These are phyloP conservation scores for Termitomyces sp. DNA, from an alignment of 768 basidiomycete genomes.

Conservation along the genomic window DNA sequence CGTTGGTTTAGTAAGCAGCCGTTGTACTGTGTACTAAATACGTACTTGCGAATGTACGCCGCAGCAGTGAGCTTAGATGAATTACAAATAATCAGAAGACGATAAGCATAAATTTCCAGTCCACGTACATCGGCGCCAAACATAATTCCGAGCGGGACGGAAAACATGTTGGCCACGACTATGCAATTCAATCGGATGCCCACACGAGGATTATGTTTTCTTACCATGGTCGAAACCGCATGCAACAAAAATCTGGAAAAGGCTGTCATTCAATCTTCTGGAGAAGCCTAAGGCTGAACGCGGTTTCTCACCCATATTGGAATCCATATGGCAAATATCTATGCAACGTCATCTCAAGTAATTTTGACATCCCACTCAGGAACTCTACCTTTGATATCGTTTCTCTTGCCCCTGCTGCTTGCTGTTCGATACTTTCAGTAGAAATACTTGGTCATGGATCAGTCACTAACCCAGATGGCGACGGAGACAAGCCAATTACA, in stretches of 20 bases:
- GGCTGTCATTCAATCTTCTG: not conserved
- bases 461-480: conserved; percentile 59
- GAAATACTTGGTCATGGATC: not conserved
- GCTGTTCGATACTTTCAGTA: conserved; percentile 31
- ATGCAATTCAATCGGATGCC: not conserved
- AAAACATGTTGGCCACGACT: conserved; percentile 66
- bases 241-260: conserved; percentile 57
- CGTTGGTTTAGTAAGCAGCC: not conserved
- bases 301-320: conserved; percentile 58
- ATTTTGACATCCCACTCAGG: not conserved
- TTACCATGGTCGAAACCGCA: conserved; percentile 66
- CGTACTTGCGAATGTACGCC: conserved; percentile 65
- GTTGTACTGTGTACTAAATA: not conserved
- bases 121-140: conserved; percentile 58
- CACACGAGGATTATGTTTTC: no score
- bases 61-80: conserved; percentile 40
- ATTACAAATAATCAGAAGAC: not conserved
- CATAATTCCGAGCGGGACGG: conserved; percentile 65
- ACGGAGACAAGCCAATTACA: conserved; percentile 77
- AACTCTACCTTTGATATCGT: conserved; percentile 57
- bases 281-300: not conserved
- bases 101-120: not conserved
- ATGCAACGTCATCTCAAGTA: not conserved
- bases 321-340: conserved; percentile 65
- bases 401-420: conserved; percentile 63